Percentiles rank a stretch among this genome's conserved stretches.
These are phyloP conservation scores for Brasenia schreberi DNA, from an alignment of 164 flowering plant genomes.

Conservation along the genomic window DNA sequence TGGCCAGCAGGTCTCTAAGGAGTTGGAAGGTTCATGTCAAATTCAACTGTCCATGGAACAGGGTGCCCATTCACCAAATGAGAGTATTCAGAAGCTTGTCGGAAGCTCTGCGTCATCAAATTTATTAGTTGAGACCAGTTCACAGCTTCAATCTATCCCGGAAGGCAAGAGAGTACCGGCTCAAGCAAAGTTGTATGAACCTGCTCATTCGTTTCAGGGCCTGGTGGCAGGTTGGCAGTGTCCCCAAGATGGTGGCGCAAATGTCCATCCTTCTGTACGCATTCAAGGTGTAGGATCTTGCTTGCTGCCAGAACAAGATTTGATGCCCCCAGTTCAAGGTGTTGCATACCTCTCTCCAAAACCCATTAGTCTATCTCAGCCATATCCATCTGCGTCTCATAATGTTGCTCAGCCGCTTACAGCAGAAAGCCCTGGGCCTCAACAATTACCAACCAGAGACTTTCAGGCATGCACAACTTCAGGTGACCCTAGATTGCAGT, in stretches of 20 bases:
- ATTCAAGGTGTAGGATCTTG: neutral
- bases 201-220: neutral
- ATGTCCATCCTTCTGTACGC: neutral
- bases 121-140: neutral
- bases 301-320: neutral
- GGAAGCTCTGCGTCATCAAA: neutral
- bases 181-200: neutral
- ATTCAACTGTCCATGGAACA: slow-evolving; percentile 8
- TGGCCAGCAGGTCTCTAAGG: slow-evolving; percentile 9
- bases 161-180: neutral
- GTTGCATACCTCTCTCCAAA: slow-evolving; percentile 2
- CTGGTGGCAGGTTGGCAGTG: neutral
- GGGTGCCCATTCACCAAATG: neutral
- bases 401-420: slow-evolving; percentile 5
- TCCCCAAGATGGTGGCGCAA: neutral
- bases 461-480: slow-evolving; percentile 9
- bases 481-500: slow-evolving; percentile 3
- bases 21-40: slow-evolving; percentile 6
- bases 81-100: neutral
- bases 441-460: slow-evolving; percentile 7
- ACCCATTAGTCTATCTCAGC: neutral
- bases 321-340: slow-evolving; percentile 4
- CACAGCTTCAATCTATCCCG: neutral
- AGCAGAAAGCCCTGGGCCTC: slow-evolving; percentile 12
- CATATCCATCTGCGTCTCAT: slow-evolving; percentile 10